Evolutionary conservation across 768 basidiomycete species (phyloP).

Genomic region (Serendipita indica): DNA sequence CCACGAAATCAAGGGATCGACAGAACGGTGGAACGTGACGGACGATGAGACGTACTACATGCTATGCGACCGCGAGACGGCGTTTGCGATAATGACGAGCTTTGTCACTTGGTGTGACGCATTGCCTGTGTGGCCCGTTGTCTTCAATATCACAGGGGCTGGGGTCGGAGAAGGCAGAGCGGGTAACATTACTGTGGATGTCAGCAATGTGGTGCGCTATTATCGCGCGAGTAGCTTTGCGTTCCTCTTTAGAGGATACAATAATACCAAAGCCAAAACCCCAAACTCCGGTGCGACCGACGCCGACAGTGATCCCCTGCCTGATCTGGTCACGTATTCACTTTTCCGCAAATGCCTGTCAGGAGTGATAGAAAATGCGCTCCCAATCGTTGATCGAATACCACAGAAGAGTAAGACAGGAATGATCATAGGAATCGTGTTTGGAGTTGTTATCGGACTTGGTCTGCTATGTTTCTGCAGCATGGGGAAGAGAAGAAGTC

Average conservation of each 20-base stretch:
- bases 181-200: neutral
- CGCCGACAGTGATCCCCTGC: neutral
- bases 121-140: neutral
- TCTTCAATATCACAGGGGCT: neutral
- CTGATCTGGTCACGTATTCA: neutral
- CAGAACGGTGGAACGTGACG: neutral
- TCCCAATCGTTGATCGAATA: constrained; percentile 5
- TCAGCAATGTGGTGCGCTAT: constrained; percentile 12
- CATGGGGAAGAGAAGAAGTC: too few species aligned
- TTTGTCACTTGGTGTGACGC: neutral
- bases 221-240: constrained; percentile 12
- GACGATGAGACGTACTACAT: neutral
- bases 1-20: neutral
- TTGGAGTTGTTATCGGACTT: neutral
- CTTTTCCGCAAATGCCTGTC: neutral
- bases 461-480: neutral
- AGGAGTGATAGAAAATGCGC: neutral
- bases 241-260: constrained; percentile 12
- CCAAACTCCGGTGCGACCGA: neutral
- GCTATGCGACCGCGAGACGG: neutral
- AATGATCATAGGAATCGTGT: neutral
- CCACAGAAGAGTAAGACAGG: neutral
- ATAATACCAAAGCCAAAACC: constrained; percentile 9
- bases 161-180: neutral
- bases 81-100: neutral